These are phyloP conservation scores for Amanita inopinata DNA, from an alignment of 768 basidiomycete species.

Conservation along the genomic window DNA sequence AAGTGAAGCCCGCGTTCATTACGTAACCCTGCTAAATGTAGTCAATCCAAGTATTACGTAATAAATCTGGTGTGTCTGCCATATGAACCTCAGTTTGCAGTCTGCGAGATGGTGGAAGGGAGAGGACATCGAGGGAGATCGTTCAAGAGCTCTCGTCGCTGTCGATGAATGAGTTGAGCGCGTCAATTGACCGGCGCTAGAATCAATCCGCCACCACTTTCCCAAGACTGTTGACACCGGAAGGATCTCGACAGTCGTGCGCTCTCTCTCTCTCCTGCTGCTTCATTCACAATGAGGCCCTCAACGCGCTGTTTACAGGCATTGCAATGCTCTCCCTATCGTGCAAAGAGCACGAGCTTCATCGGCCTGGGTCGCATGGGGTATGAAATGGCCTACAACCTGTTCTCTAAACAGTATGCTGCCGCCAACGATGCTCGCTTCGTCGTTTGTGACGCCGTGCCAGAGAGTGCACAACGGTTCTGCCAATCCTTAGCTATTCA, in stretches of 20 bases:
- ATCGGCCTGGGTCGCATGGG: slow-evolving; percentile 89
- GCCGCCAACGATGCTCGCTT: slow-evolving; percentile 46
- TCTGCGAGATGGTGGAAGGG: too few species aligned
- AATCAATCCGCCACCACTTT: too few species aligned
- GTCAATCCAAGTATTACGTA: too few species aligned
- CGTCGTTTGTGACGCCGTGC: slow-evolving; percentile 70
- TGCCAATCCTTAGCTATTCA: slow-evolving; percentile 40
- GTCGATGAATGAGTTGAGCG: too few species aligned
- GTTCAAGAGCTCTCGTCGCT: too few species aligned
- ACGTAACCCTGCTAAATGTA: too few species aligned
- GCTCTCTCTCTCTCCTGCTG: slow-evolving; percentile 1
- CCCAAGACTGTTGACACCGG: too few species aligned
- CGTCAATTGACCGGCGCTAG: too few species aligned
- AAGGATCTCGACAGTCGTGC: too few species aligned
- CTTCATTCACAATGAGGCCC: slow-evolving; percentile 39
- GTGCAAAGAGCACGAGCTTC: slow-evolving; percentile 56
- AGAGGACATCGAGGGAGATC: too few species aligned
- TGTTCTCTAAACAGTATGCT: slow-evolving; percentile 67
- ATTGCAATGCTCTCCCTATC: slow-evolving; percentile 24
- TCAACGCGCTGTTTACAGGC: slow-evolving; percentile 33
- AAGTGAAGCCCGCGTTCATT: neutral
- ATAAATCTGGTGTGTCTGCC: too few species aligned
- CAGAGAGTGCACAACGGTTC: slow-evolving; percentile 49
- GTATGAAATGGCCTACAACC: slow-evolving; percentile 75
- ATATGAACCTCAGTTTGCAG: too few species aligned